Evolutionary conservation across 192 early-diverging fungal species (phyloP).

Genomic region (Coemansia sp.): DNA sequence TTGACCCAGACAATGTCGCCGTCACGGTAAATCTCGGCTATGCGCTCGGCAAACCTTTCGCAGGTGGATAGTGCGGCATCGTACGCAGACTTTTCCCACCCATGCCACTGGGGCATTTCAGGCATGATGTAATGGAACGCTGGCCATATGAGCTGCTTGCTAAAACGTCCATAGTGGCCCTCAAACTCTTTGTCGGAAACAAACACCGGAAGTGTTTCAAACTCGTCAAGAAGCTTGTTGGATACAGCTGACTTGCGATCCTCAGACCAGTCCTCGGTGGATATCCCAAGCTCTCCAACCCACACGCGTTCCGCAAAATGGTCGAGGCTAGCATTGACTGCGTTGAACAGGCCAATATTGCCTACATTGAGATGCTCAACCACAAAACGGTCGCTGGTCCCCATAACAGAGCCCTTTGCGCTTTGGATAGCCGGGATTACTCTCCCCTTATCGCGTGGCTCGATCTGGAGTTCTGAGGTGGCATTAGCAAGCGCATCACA

Average conservation of each 20-base stretch:
- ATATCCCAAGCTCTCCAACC: conserved; percentile 78
- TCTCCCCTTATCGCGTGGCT: neutral
- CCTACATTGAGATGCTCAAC: conserved; percentile 79
- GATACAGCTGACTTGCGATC: conserved; percentile 63
- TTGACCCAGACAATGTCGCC: conserved; percentile 97
- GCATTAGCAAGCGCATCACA: conserved; percentile 6
- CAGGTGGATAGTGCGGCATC: conserved; percentile 84
- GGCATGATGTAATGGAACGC: conserved; percentile 95
- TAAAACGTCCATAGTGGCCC: conserved; percentile 91
- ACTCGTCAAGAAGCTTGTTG: conserved; percentile 61
- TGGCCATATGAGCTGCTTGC: conserved; percentile 98
- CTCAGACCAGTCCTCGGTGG: conserved; percentile 70
- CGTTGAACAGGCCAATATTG: conserved; percentile 96
- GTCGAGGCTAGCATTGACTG: conserved; percentile 70
- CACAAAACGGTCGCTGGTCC: conserved; percentile 57
- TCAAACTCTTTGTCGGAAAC: conserved; percentile 80
- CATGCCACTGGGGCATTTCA: conserved; percentile 82
- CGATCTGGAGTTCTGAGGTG: conserved; percentile 24
- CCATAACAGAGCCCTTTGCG: conserved; percentile 22
- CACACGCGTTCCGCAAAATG: conserved; percentile 66
- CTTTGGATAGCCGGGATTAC: conserved; percentile 3
- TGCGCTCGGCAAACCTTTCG: conserved; percentile 80
- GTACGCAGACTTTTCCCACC: conserved; percentile 80
- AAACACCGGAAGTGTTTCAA: conserved; percentile 80
- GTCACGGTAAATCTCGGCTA: conserved; percentile 72